A percentile compares a stretch with the other conserved stretches of the same genome.
Conservation (phyloP, 495 filamentous ascomycete species). For the Barbatosphaeria neglecta region DNA sequence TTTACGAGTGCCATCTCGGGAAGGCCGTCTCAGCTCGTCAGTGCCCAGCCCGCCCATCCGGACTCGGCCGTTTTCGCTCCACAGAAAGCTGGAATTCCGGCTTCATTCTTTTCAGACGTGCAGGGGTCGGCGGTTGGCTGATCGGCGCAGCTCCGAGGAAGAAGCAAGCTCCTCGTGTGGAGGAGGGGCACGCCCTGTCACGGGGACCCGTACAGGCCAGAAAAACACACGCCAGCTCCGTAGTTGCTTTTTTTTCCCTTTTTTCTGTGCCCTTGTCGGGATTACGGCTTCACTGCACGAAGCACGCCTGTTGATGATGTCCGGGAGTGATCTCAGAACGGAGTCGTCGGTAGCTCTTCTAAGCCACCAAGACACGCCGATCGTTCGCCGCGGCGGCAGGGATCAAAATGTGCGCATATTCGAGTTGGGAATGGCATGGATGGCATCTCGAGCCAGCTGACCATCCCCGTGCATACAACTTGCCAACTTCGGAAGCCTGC, state of each 20-base stretch:
- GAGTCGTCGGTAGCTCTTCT: background rate
- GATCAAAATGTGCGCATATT: background rate
- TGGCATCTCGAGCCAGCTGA: background rate
- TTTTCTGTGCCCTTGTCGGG: conserved; percentile 1
- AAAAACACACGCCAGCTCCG: background rate
- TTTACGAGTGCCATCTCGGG: no score
- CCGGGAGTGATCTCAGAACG: background rate
- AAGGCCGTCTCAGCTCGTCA: no score
- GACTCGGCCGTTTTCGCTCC: no score
- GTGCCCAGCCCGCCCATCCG: no score
- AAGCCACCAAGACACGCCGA: background rate
- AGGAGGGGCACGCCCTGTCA: background rate
- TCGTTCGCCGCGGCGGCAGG: background rate
- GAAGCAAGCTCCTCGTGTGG: background rate
- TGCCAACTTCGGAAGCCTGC: background rate
- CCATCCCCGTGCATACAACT: background rate
- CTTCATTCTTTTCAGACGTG: background rate
- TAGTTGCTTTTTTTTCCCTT: conserved; percentile 2
- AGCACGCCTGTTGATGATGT: background rate
- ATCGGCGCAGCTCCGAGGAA: background rate
- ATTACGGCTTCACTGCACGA: background rate
- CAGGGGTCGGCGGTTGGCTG: background rate
- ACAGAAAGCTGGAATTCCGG: no score
- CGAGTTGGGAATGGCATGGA: background rate
- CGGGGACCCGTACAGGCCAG: no score